Conservation (phyloP, 1,284 basidiomycete genomes). For the Sanghuangporus weigelae region DNA sequence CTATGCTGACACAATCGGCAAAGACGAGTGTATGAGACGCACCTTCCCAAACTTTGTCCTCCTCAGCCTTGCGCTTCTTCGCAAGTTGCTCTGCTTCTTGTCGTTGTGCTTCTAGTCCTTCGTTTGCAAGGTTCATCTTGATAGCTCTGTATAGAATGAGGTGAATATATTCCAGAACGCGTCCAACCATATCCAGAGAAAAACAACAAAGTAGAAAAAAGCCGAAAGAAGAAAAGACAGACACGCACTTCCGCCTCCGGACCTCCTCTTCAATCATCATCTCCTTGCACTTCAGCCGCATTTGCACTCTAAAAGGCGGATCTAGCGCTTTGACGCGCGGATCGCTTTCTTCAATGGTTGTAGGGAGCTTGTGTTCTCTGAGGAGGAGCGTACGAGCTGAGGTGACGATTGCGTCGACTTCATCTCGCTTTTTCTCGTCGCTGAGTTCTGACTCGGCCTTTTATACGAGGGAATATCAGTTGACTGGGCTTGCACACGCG, state of each 20-base stretch:
- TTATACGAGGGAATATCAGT: not conserved
- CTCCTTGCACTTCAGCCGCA: constrained; percentile 68
- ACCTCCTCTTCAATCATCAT: constrained; percentile 79
- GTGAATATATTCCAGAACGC: constrained; percentile 3
- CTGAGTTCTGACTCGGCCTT: constrained; percentile 78
- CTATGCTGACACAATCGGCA: not conserved
- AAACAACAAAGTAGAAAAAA: not conserved
- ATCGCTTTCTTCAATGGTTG: constrained; percentile 51
- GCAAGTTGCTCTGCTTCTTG: constrained; percentile 74
- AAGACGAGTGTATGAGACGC: constrained; percentile 16
- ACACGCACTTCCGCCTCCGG: constrained; percentile 64
- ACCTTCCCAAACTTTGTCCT: constrained; percentile 82
- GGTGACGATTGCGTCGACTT: constrained; percentile 71
- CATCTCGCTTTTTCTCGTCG: constrained; percentile 67
- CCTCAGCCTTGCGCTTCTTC: constrained; percentile 77
- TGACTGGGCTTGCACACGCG: not conserved
- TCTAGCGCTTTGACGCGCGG: constrained; percentile 46
- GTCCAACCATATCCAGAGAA: not conserved
- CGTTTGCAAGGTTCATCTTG: constrained; percentile 83
- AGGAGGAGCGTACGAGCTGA: constrained; percentile 62
- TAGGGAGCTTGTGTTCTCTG: constrained; percentile 54
- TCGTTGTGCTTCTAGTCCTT: constrained; percentile 76
- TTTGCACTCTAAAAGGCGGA: constrained; percentile 57
- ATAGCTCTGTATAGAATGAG: constrained; percentile 48
- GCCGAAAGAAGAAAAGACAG: not conserved